Evolutionary conservation across 805 yeast genomes (phyloP), one percentile per base, ranked within the genome.

Genomic region (Maudiozyma bulderi): DNA sequence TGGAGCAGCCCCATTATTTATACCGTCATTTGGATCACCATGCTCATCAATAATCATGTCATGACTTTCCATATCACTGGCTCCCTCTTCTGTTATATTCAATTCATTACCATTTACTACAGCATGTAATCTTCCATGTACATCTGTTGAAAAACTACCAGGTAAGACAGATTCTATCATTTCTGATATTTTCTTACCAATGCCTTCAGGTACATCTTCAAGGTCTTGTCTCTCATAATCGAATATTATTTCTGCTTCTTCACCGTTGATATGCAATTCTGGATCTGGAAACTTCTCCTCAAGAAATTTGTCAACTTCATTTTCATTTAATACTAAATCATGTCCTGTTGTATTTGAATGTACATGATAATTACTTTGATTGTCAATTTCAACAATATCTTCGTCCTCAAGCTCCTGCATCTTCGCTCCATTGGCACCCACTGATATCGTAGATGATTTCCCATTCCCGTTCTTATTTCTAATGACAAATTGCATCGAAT

Each of bases 141-240:
- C 52, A 47, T 59, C 65, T 15, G 53, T 50, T 9, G 57, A 52
- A 49, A 61, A 56, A 3, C 64, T 64, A 48, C 52, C 56, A 2
- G 66, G 66, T 31, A 61, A 48, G 11, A 60, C 64, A 4, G 64
- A 57, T 46, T 60, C 66, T 28, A 62, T 53, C 59, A 62, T 58
- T 45, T 60, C 59, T 13, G 65, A 55, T 20, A 62, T 57, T 40
- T 54, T 55, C 44, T 55, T 62, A 26, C 64, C 59, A 14, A 62
- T 54, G 15, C 57, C 60, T 39, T 58, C 57, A 11, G 62, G 59
- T 11, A 58, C 49, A 37, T 60, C 63, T 8, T 52, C 50, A 15
- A 59, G 49, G 20, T 55, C 59, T 40, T 58, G 59, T 3, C 60
- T 55, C 31, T 60, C 66, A 44, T 59, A 62, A 46, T 64, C 68